Base-by-base conservation (phyloP, 257 asterid species). In the Solanum stenotomum region DNA sequence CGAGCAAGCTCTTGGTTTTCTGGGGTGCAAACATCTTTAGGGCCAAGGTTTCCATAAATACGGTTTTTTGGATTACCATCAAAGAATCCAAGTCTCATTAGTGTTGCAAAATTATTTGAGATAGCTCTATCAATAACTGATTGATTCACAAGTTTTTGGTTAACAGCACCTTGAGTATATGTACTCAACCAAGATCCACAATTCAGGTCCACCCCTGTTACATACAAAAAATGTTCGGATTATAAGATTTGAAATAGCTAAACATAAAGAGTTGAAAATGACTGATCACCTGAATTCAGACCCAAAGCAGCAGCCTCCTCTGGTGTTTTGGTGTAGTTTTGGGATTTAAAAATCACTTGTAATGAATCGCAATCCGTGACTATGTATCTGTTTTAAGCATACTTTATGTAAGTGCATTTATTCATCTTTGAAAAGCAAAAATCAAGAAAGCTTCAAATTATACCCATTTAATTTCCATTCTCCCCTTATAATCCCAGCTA, bases 11-110 rank as follows among this genome's bases (percentile, higher is more conserved):
- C 96, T 31, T 92, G 98, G 88, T 93, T 90, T 42, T 38, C 92
- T 0, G 89, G 46, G 6, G 98, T 94, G 94, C 99, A 97, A 1
- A 97, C 95, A 65, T 97, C 98, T 52, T 91, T 89, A 4, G 99
- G 98, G 25, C 99, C 99, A 27, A 96, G 98, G 44, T 89, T 87
- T 27, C 98, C 98, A 25, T 95, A 96, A 0, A 89, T 85, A 13
- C 90, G 96, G 42, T 92, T 93, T 70, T 79, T 93, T 3, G 99
- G 99, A 38, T 96, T 90, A 10, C 99, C 99, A 85, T 97, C 98
- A 76, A 97, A 97, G 98, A 95, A 96, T 78, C 99, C 99, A 67
- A 96, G 88, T 76, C 98, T 92, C 97, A 96, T 95, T 90, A 96
- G 86, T 2, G 98, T 95, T 1, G 96, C 98, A 33, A 92, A 95